phyloP scores from a whole-genome alignment of 768 basidiomycete species.

The Xerocomus spinulosus region DNA sequence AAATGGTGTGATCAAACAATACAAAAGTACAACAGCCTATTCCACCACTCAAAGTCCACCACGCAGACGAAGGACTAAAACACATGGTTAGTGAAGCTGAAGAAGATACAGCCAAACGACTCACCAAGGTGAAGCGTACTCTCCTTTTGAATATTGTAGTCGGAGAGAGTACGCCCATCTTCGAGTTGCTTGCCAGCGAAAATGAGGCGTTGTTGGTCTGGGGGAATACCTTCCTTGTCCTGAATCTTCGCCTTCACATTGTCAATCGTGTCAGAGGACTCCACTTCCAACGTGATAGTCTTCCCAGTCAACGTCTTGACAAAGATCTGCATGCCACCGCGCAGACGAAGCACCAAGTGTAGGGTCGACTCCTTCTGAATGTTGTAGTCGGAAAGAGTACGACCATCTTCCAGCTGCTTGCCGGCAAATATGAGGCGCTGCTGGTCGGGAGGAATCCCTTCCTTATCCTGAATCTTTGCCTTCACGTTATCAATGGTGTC shows the following conservation, averaged over 20 bases:
- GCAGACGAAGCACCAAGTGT: conserved; percentile 68
- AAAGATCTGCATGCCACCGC: conserved; percentile 69
- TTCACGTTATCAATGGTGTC: conserved; percentile 93
- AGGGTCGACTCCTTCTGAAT: conserved; percentile 82
- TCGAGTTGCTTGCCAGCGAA: no score
- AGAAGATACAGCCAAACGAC: conserved; percentile 8
- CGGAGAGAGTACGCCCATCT: no score
- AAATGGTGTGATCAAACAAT: background rate
- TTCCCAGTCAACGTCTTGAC: conserved; percentile 72
- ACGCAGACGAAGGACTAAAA: conserved; percentile 66
- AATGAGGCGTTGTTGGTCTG: no score
- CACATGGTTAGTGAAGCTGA: conserved; percentile 2
- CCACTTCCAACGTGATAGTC: conserved; percentile 74
- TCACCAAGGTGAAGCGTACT: conserved; percentile 57
- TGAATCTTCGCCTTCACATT: no score
- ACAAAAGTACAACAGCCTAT: conserved; percentile 9
- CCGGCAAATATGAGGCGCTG: conserved; percentile 92
- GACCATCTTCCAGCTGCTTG: conserved; percentile 92
- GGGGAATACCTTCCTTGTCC: no score
- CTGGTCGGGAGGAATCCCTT: conserved; percentile 78
- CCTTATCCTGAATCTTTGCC: conserved; percentile 79
- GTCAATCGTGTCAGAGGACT: conserved; percentile 72
- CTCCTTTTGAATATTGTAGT: conserved; percentile 78
- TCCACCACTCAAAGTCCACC: conserved; percentile 54
- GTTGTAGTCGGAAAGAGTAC: conserved; percentile 79